These are phyloP conservation scores for Pythium folliculosum DNA, from an alignment of 352 stramenopile species.

Conservation along the genomic window DNA sequence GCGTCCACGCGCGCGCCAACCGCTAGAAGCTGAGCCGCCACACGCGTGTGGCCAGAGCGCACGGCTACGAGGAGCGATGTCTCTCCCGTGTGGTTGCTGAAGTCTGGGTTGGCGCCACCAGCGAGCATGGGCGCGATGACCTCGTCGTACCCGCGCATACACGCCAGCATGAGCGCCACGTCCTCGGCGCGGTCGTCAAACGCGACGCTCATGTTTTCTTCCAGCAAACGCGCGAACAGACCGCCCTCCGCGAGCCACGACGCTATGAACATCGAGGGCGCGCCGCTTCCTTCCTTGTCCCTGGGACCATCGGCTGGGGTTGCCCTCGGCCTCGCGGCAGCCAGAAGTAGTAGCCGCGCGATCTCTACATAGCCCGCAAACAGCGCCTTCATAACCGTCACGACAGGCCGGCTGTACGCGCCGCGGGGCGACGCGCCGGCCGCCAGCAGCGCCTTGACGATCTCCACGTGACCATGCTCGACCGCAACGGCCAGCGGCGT, in stretches of 20 bases:
- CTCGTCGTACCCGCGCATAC: background rate
- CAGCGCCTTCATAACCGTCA: background rate
- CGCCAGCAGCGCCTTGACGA: background rate
- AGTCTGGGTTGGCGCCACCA: background rate
- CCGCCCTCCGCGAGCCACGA: background rate
- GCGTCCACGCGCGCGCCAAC: background rate
- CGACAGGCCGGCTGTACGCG: background rate
- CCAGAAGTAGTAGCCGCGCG: background rate
- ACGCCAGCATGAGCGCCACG: background rate
- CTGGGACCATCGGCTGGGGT: too few species aligned
- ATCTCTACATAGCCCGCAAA: background rate
- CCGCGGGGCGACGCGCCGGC: background rate
- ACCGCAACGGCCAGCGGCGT: background rate
- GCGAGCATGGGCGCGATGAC: background rate
- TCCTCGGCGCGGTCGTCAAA: background rate
- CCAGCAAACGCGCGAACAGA: background rate
- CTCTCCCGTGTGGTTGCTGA: background rate
- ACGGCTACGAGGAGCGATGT: background rate
- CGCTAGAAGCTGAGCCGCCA: background rate
- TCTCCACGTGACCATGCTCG: background rate
- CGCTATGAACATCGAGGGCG: background rate
- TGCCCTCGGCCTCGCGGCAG: too few species aligned
- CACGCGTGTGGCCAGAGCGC: background rate
- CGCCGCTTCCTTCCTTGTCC: too few species aligned
- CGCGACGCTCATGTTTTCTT: background rate